phyloP scores from a whole-genome alignment of 169 alveolate species.

The Plasmodium berghei region DNA sequence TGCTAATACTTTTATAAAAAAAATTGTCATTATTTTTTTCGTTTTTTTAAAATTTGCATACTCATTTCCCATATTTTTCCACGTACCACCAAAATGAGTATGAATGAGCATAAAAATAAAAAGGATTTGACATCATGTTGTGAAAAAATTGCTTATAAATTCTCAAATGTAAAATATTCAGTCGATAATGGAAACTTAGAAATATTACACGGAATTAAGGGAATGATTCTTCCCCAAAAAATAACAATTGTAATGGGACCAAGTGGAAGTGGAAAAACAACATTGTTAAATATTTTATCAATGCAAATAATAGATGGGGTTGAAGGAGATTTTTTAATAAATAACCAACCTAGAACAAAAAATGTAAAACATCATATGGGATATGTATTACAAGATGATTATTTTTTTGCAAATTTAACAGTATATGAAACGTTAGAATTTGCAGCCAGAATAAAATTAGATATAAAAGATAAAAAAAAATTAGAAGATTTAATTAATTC shows the following conservation, averaged over 20 bases:
- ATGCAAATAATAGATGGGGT: constrained; percentile 74
- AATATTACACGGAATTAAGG: constrained; percentile 57
- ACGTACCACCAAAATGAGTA: too few species aligned
- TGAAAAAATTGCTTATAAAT: constrained; percentile 51
- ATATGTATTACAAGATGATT: constrained; percentile 78
- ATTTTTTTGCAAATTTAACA: constrained; percentile 78
- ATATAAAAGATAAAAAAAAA: constrained; percentile 76
- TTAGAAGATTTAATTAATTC: constrained; percentile 73
- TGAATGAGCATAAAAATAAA: neutral
- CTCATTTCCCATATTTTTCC: too few species aligned
- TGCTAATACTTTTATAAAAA: too few species aligned
- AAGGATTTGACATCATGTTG: neutral
- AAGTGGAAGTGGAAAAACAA: constrained; percentile 87
- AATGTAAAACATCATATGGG: constrained; percentile 62
- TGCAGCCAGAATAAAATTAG: constrained; percentile 79
- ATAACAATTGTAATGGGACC: constrained; percentile 81
- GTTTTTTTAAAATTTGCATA: too few species aligned
- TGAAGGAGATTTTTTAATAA: constrained; percentile 39
- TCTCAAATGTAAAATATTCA: constrained; percentile 51
- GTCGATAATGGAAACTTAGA: constrained; percentile 56
- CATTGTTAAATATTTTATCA: constrained; percentile 81
- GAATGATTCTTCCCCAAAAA: constrained; percentile 59
- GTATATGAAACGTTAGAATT: constrained; percentile 81
- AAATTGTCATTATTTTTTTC: too few species aligned
- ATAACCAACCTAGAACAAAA: constrained; percentile 20